A percentile compares a stretch with the other conserved stretches of the same genome.
phyloP scores from a whole-genome alignment of 129 eudicot genomes.

The Lonicera japonica region DNA sequence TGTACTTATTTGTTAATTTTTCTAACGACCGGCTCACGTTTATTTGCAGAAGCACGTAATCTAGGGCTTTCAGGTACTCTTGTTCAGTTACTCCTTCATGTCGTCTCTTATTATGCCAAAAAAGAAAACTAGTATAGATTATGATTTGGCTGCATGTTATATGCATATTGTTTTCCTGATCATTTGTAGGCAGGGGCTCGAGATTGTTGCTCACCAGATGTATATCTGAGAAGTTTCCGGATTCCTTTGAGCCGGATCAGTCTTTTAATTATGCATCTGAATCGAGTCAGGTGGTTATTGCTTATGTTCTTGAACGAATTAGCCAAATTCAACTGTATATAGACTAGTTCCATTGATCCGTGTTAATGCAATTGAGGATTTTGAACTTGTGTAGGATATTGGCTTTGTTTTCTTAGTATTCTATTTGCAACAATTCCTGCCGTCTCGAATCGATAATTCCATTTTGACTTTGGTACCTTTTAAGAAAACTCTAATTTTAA shows the following conservation, averaged over 20 bases:
- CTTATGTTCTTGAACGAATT: too few species aligned
- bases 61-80: constrained; percentile 13
- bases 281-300: constrained; percentile 25
- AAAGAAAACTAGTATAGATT: too few species aligned
- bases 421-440: too few species aligned
- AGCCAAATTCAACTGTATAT: too few species aligned
- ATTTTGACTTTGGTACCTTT: too few species aligned
- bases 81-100: constrained; percentile 4
- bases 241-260: constrained; percentile 18
- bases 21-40: too few species aligned
- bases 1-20: too few species aligned
- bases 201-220: constrained; percentile 29
- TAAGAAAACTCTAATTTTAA: too few species aligned
- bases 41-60: constrained; percentile 18
- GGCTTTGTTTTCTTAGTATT: not conserved
- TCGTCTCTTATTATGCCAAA: not conserved
- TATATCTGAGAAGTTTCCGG: constrained; percentile 25
- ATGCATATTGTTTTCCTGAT: not conserved
- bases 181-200: constrained; percentile 30
- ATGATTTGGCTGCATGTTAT: too few species aligned
- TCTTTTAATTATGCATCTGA: constrained; percentile 16
- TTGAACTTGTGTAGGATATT: too few species aligned
- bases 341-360: not conserved
- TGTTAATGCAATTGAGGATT: not conserved
- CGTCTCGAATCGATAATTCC: too few species aligned